Evolutionary conservation across 108 stramenopile species (phyloP), one percentile per base, ranked within the genome.

Genomic region (Phaeodactylum tricornutum): DNA sequence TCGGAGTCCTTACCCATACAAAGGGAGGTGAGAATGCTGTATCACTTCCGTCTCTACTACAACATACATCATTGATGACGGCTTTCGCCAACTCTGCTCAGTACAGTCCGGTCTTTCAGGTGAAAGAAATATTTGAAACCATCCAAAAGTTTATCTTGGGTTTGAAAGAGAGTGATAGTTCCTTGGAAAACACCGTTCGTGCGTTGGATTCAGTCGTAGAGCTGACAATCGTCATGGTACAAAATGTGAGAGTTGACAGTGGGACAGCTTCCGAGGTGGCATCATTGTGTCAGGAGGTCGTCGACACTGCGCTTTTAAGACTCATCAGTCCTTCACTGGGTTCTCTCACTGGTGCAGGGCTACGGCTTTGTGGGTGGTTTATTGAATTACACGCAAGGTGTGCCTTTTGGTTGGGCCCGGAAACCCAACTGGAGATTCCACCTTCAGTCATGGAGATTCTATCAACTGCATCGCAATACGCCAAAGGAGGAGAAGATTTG

Each of bases 121-220:
- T 53, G 2, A 56, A 64, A 27, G 37, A 58, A 25, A 37, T 76
- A 4, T 70, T 71, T 21, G 55, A 75, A 39, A 46, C 57, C 8
- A 46, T 72, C 46, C 69, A 77, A 43, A 62, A 67, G 31, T 71
- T 68, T 55, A 61, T 61, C 16, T 39, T 17, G 11, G 23, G 17
- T 29, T 26, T n/a, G 15, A 4, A 34, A 17, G 22, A 26, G 23
- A 9, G 19, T 2, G 31, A 15, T 4, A n/a, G 50, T n/a, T 23
- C 23, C 23, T 14, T 26, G 16, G 23, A 26, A n/a, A 26, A 37
- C 21, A 6, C 38, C 21, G 19, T 11, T 1, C 26, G 30, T 0
- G 25, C 51, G 12, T 19, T 23, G 2, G 22, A 47, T 16, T 47
- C 51, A 8, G 42, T 52, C 12, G 26, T 22, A 2, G 1, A 56